Conservation (phyloP, 2,329 filamentous ascomycete species). For the Aspergillus pseudoviridinutans region DNA sequence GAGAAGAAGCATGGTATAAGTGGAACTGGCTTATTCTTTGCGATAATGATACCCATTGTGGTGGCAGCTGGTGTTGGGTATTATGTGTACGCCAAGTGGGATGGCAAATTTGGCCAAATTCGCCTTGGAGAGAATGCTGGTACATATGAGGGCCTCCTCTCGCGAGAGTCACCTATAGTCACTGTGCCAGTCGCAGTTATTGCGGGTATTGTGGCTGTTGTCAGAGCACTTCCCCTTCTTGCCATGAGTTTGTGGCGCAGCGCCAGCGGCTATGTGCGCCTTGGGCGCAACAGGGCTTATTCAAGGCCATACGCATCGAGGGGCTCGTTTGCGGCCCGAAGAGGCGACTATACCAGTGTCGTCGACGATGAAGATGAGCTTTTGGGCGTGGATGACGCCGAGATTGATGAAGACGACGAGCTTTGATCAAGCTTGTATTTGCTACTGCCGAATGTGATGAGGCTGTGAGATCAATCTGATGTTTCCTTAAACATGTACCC, state of each 20-base stretch:
- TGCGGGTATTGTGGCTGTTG: constrained; percentile 72
- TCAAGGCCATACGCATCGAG: constrained; percentile 76
- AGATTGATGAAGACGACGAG: constrained; percentile 79
- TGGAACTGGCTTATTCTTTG: constrained; percentile 77
- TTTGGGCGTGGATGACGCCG: constrained; percentile 78
- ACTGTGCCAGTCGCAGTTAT: constrained; percentile 77
- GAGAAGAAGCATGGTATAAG: constrained; percentile 67
- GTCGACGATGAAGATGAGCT: constrained; percentile 94
- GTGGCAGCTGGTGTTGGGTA: constrained; percentile 72
- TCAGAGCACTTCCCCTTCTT: constrained; percentile 70
- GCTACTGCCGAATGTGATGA: background rate
- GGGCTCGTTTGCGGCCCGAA: constrained; percentile 80
- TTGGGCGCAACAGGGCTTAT: constrained; percentile 46
- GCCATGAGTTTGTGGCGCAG: constrained; percentile 69
- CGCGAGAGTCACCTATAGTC: constrained; percentile 72
- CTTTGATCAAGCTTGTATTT: constrained; percentile 17
- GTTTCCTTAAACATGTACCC: background rate
- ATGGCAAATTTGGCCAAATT: constrained; percentile 86
- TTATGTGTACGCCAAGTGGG: constrained; percentile 81
- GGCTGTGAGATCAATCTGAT: background rate
- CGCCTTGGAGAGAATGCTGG: constrained; percentile 66
- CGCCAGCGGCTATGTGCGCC: constrained; percentile 48
- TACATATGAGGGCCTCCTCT: constrained; percentile 45
- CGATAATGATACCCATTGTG: constrained; percentile 70
- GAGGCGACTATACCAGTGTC: constrained; percentile 82